Evolutionary conservation across 129 eudicot genomes (phyloP), one percentile per base, ranked within the genome.

Genomic region (Tanacetum coccineum): DNA sequence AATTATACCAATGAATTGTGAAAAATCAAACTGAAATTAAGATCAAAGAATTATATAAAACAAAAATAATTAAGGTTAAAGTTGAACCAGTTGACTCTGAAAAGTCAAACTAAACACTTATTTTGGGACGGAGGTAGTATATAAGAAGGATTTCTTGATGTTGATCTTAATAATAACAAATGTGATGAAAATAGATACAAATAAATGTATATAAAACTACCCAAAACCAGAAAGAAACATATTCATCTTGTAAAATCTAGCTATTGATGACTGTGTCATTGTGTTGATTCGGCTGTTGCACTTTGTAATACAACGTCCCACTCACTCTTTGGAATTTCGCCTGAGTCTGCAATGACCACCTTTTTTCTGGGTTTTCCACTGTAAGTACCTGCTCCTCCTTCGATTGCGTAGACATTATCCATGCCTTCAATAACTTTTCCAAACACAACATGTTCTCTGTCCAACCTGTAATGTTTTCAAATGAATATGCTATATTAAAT

Each of bases 331-430:
- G 84, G 85, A 55, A 92, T 88, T 74, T 92, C 89, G 13, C 96
- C 96, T 4, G 95, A 85, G 71, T 92, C 95, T 2, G 84, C 83
- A 21, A 92, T 84, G 39, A 86, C 51, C 11, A 92, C 96, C 71
- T 92, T 92, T 75, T 92, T 92, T 72, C 98, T 85, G 4, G 96
- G 96, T 70, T 88, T 86, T 66, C 98, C 96, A 28, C 91, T 86
- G 76, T 92, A 92, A 32, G 98, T 92, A 52, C 98, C 98, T 0
- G 96, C 98, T 81, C 96, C 85, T 13, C 98, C 98, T 50, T 92
- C 98, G n/a, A 92, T 83, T 51, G 87, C 96, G 54, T 76, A 91
- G 19, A 91, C 96, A 10, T 81, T 77, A 56, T 91, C 94, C 96
- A 91, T 87, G 49, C 97, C 97, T 67, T 91, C 96, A 10, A 91